A percentile compares a stretch with the other conserved stretches of the same genome.
Evolutionary conservation across 192 early-diverging fungal genomes (phyloP).

Genomic region (Coemansia sp.): DNA sequence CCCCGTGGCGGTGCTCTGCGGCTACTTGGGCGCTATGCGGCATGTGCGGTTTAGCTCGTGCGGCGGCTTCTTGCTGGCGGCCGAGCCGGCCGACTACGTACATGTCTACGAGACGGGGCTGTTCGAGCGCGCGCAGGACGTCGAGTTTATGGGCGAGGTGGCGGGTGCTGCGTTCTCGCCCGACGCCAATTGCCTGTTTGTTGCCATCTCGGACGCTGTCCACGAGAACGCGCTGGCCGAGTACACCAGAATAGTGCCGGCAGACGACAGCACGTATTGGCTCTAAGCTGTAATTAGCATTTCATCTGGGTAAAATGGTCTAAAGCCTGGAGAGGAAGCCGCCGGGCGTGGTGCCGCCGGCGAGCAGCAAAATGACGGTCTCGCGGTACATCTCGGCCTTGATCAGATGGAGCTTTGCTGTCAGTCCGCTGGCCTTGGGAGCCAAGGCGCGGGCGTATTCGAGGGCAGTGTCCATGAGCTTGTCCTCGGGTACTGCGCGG

Average conservation of each 20-base stretch:
- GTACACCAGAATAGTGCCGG: conserved; percentile 1
- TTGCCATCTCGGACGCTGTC: conserved; percentile 38
- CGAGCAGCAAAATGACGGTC: conserved; percentile 32
- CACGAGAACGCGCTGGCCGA: conserved; percentile 33
- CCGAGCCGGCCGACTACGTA: conserved; percentile 52
- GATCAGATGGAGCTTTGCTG: conserved; percentile 54
- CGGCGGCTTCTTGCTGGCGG: conserved; percentile 35
- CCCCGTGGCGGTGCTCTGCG: conserved; percentile 23
- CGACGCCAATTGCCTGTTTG: conserved; percentile 40
- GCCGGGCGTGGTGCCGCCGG: conserved; percentile 31
- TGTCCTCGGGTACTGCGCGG: conserved; percentile 48
- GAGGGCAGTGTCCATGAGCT: conserved; percentile 54
- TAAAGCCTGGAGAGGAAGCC: conserved; percentile 47
- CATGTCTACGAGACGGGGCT: conserved; percentile 30
- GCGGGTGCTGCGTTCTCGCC: conserved; percentile 44
- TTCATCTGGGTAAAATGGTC: neutral
- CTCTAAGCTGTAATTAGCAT: neutral
- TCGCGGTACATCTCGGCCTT: conserved; percentile 68
- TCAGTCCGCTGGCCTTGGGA: conserved; percentile 54
- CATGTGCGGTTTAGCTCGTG: conserved; percentile 32
- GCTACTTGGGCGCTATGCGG: conserved; percentile 46
- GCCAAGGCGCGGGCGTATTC: conserved; percentile 54
- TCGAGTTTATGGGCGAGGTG: conserved; percentile 50
- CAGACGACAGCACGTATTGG: neutral
- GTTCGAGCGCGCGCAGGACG: conserved; percentile 25